Percentiles rank a stretch among this genome's conserved stretches.
phyloP scores from a whole-genome alignment of 768 basidiomycete species.

The Dentipellis fragilis region DNA sequence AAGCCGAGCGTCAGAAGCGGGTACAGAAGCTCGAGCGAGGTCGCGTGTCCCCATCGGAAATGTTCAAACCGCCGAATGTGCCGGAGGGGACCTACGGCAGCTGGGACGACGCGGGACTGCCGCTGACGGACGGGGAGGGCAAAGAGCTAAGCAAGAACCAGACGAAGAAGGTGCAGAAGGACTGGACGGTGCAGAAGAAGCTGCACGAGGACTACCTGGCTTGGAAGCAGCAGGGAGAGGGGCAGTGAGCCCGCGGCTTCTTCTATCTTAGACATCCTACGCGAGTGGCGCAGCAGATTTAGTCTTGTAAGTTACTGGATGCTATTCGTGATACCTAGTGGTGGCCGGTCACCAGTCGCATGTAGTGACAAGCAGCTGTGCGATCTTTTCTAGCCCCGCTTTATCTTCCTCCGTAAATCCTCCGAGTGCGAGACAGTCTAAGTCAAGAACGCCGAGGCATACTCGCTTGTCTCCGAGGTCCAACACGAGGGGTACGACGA shows the following conservation, averaged over 20 bases:
- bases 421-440: conserved; percentile 30
- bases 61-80: conserved; percentile 81
- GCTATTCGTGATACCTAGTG: neutral
- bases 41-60: conserved; percentile 55
- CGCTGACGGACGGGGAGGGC: conserved; percentile 76
- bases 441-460: conserved; percentile 31
- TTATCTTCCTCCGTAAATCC: conserved; percentile 35
- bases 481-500: conserved; percentile 69
- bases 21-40: conserved; percentile 81
- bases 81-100: conserved; percentile 62
- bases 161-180: conserved; percentile 70
- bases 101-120: conserved; percentile 82
- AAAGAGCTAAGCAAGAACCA: conserved; percentile 77
- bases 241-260: neutral
- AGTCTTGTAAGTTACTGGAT: neutral
- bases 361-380: conserved; percentile 19
- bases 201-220: conserved; percentile 69
- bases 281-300: too few relatives aligned
- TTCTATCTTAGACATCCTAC: neutral
- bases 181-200: conserved; percentile 63
- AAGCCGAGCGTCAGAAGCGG: conserved; percentile 57
- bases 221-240: conserved; percentile 25
- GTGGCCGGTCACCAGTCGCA: conserved; percentile 15
- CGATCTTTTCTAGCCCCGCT: conserved; percentile 31
- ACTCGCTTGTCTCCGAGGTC: conserved; percentile 19